Evolutionary conservation across 305 asterid genomes (phyloP).

Genomic region (Fraxinus baroniana): DNA sequence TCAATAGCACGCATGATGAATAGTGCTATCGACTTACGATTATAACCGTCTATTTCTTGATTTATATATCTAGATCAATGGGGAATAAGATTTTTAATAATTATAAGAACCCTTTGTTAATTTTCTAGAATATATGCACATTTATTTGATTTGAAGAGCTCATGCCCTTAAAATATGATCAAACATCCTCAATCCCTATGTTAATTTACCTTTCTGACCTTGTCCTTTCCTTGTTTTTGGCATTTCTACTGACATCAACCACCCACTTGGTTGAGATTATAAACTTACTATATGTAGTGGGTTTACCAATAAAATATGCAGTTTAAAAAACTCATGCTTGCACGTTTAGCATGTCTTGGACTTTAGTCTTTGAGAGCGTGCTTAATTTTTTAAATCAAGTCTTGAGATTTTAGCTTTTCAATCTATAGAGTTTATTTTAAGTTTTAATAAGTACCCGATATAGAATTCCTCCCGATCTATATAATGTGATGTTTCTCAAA

Average conservation of each 20-base stretch:
- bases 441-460: neutral
- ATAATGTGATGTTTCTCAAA: no score
- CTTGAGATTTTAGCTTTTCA: neutral
- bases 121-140: neutral
- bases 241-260: neutral
- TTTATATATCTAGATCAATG: no score
- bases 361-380: neutral
- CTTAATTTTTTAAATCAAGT: neutral
- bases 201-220: constrained; percentile 9
- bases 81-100: no score
- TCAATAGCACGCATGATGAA: no score
- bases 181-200: constrained; percentile 13
- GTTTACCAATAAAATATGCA: neutral
- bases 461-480: neutral
- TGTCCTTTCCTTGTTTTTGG: constrained; percentile 5
- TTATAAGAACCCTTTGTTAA: neutral
- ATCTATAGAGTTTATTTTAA: neutral
- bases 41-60: neutral
- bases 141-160: neutral
- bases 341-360: constrained; percentile 1
- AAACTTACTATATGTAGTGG: constrained; percentile 6
- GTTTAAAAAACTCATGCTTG: constrained; percentile 13
- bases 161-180: neutral
- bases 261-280: constrained; percentile 6
- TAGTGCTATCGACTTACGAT: no score